Conservation (phyloP, 192 early-diverging fungal genomes). For the Coemansia asiatica region DNA sequence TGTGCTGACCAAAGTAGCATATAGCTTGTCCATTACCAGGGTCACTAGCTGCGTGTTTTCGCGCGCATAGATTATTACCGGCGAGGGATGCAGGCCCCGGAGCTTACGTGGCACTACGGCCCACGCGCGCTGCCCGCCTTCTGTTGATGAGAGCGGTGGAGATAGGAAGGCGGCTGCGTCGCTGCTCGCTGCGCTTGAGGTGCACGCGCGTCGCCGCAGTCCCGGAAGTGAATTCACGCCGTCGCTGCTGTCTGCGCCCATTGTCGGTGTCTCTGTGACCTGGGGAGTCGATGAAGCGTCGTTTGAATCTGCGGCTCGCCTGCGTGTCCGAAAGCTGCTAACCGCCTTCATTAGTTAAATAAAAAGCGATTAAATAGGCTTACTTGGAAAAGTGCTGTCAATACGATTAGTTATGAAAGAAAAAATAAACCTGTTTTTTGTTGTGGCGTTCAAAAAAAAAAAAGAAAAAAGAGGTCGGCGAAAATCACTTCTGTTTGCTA, state of each 20-base stretch:
- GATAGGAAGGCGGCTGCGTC: conserved; percentile 27
- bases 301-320: conserved; percentile 15
- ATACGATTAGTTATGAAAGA: no score
- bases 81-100: conserved; percentile 48
- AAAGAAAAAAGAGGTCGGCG: no score
- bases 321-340: conserved; percentile 40
- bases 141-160: conserved; percentile 16
- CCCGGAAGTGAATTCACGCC: neutral
- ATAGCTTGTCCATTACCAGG: conserved; percentile 43
- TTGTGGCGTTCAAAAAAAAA: no score
- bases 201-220: conserved; percentile 35
- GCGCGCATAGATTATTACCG: conserved; percentile 40
- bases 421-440: no score
- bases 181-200: conserved; percentile 11
- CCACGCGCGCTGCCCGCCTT: conserved; percentile 27
- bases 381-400: no score
- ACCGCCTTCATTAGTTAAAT: conserved; percentile 50
- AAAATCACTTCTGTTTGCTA: no score
- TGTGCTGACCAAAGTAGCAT: conserved; percentile 23
- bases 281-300: neutral
- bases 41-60: conserved; percentile 29
- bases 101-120: conserved; percentile 43
- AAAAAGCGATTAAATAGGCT: no score
- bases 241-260: neutral
- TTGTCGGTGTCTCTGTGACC: neutral